Conservation (phyloP, 2,329 filamentous ascomycete genomes). For the Ophiosphaerella narmari region DNA sequence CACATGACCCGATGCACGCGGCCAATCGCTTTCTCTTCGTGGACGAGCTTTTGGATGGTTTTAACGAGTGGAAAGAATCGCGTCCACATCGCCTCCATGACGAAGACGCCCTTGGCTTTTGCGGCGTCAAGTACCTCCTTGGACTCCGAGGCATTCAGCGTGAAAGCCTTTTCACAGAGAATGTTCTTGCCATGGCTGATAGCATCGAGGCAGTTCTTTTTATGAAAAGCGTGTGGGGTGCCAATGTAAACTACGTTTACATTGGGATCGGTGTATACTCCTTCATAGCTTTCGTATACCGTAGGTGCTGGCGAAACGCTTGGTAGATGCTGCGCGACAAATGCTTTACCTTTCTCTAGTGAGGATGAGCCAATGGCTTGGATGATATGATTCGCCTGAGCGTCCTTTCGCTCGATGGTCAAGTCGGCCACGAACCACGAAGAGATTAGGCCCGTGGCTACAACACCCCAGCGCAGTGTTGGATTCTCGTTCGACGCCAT, state of each 20-base stretch:
- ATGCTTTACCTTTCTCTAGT: constrained; percentile 11
- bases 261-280: constrained; percentile 73
- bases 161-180: constrained; percentile 84
- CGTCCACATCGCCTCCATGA: constrained; percentile 71
- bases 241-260: constrained; percentile 85
- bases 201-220: constrained; percentile 79
- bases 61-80: constrained; percentile 82
- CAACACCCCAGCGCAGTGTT: constrained; percentile 7
- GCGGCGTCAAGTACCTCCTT: constrained; percentile 73
- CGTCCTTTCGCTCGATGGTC: constrained; percentile 5
- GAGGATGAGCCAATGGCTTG: constrained; percentile 21
- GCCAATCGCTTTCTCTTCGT: constrained; percentile 52
- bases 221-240: constrained; percentile 86
- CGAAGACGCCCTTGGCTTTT: constrained; percentile 58
- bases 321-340: constrained; percentile 9
- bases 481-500: not conserved
- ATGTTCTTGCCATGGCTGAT: constrained; percentile 80
- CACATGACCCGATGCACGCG: constrained; percentile 43
- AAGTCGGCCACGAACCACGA: constrained; percentile 14
- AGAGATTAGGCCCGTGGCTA: constrained; percentile 3
- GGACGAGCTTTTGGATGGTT: constrained; percentile 67
- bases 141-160: constrained; percentile 75
- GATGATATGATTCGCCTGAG: constrained; percentile 17
- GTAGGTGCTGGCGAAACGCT: constrained; percentile 49
- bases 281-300: constrained; percentile 75